Percentiles rank a stretch among this genome's conserved stretches.
Evolutionary conservation across 2,329 filamentous ascomycete species (phyloP).

Genomic region (Fusarium sp.): DNA sequence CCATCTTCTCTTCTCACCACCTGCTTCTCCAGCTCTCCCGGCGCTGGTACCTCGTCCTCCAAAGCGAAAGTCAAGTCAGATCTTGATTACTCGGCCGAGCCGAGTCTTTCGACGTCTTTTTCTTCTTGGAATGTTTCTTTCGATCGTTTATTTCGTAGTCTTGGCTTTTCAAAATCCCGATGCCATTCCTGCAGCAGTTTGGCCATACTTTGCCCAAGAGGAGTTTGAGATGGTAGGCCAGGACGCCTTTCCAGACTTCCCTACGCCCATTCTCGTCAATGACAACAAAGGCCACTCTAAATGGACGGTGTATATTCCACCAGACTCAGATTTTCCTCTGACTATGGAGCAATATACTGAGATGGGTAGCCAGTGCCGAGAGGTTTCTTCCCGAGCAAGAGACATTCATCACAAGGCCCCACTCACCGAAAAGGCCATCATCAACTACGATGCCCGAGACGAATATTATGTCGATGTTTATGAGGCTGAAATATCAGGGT

Average conservation of each 20-base stretch:
- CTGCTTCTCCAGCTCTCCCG: conserved; percentile 77
- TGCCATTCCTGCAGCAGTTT: conserved; percentile 44
- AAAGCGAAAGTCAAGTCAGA: conserved; percentile 67
- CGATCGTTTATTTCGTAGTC: conserved; percentile 61
- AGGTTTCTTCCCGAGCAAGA: conserved; percentile 69
- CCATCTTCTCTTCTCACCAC: conserved; percentile 73
- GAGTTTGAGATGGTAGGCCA: conserved; percentile 75
- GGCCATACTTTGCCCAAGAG: conserved; percentile 59
- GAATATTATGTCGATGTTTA: conserved; percentile 78
- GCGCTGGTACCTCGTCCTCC: conserved; percentile 70
- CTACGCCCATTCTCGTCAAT: conserved; percentile 76
- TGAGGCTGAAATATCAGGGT: conserved; percentile 73
- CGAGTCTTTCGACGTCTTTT: conserved; percentile 66
- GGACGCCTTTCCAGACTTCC: conserved; percentile 74
- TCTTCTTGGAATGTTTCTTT: conserved; percentile 62
- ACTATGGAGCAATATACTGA: conserved; percentile 72
- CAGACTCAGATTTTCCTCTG: conserved; percentile 73
- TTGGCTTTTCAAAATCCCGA: conserved; percentile 46
- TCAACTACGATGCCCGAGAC: conserved; percentile 70
- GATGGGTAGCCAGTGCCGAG: conserved; percentile 74
- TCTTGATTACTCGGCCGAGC: conserved; percentile 61
- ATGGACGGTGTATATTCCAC: conserved; percentile 86
- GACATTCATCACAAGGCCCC: conserved; percentile 55
- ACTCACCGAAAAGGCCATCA: conserved; percentile 57
- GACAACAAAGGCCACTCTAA: conserved; percentile 72